Evolutionary conservation across 179 eudicot genomes (phyloP).

Genomic region (Spergularia azorica): DNA sequence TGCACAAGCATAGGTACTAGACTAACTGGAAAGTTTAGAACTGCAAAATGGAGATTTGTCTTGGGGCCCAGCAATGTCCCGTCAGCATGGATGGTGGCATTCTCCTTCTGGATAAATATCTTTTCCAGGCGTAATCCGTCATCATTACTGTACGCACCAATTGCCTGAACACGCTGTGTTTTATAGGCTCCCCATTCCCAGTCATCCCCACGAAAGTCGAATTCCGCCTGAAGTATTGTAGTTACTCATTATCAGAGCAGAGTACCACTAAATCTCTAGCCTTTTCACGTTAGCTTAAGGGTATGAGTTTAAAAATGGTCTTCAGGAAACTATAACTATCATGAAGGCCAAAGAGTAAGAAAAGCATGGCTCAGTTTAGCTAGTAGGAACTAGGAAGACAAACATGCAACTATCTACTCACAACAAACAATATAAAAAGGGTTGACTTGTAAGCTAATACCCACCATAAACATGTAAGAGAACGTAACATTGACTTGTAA

Average conservation of each 20-base stretch:
- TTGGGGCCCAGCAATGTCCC: constrained; percentile 94
- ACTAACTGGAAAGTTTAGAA: constrained; percentile 93
- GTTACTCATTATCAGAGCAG: constrained; percentile 12
- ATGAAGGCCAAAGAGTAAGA: background rate
- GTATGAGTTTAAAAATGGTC: background rate
- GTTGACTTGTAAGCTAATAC: background rate
- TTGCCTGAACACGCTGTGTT: constrained; percentile 93
- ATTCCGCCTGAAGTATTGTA: constrained; percentile 69
- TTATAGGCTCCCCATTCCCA: constrained; percentile 99
- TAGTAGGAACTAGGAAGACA: background rate
- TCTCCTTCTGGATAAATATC: constrained; percentile 95
- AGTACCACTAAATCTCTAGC: background rate
- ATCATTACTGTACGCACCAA: constrained; percentile 95
- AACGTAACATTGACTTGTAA: too few species aligned
- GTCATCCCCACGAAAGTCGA: constrained; percentile 97
- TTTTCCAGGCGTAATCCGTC: constrained; percentile 97
- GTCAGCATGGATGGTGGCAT: constrained; percentile 98
- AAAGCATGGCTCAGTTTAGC: background rate
- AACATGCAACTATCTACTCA: background rate
- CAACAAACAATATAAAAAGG: background rate
- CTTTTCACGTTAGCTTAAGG: background rate
- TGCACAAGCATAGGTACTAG: constrained; percentile 91
- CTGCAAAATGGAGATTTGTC: constrained; percentile 98
- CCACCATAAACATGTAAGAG: background rate
- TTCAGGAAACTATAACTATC: background rate